Base-by-base conservation (phyloP, 192 early-diverging fungal genomes). In the Podila horticola region DNA sequence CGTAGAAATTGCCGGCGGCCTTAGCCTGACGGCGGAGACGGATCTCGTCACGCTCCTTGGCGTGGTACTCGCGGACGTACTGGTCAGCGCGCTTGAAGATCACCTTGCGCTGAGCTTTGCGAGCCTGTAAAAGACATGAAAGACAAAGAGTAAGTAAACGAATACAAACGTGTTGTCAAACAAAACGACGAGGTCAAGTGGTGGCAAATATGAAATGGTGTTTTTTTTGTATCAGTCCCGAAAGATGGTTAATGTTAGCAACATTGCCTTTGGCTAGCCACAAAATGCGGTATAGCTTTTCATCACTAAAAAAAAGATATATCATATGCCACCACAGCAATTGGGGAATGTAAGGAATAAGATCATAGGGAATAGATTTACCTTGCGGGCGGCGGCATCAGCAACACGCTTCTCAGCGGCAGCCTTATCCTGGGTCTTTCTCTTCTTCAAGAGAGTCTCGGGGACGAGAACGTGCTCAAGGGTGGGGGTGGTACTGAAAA, bases 1-100 rank as follows among this genome's bases (percentile, higher is more conserved):
- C 97, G 88, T 95, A 98, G 90, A 94, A 98, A 88, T 90, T 92
- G 77, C 95, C 95, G 64, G 84, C 72, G 82, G 92, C 88, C 88
- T 95, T 95, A 87, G 98, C 97, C 88, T 94, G 92, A 85, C 98
- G 96, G 84, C 90, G 88, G 58, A 97, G 95, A 83, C 95, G 93
- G 86, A 98, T 88, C 87, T 97, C 94, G 58, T 95, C 89, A 57
- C 91, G 86, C 92, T 98, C 97, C 77, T 90, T 90, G 73, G 89
- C 85, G 76, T 89, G 91, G 95, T 99, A 98, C 91, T 99, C 97
- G 86, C 94, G 93, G 84, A 97, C 93, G 90, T 99, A 99, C 89
- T 95, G 89, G 90, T 98, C 97, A 73, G 98, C 98, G 82, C 97
- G 96, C 91, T 97, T 97, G 95, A 99, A 99, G 90, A 99, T 95